Percentiles rank a stretch among this genome's conserved stretches.
These are phyloP conservation scores for Fusarium ramigenum DNA, from an alignment of 2,329 filamentous ascomycete genomes.

Conservation along the genomic window DNA sequence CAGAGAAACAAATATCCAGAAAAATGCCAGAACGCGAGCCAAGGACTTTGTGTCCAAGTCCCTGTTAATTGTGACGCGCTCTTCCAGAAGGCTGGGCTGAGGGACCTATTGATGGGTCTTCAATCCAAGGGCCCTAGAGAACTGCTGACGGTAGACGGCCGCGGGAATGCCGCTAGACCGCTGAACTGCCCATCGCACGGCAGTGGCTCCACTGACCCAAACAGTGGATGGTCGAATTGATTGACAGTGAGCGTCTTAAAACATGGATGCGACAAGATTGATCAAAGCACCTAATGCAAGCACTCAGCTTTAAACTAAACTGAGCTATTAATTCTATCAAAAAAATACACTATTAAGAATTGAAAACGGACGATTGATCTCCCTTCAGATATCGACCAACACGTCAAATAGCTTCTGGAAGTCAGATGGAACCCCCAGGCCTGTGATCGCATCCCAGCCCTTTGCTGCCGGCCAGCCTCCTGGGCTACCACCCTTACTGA, in stretches of 20 bases:
- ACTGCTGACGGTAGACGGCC: neutral
- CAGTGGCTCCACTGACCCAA: neutral
- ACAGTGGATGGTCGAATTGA: neutral
- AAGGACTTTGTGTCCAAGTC: neutral
- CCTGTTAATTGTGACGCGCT: slow-evolving; percentile 29
- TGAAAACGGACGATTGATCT: neutral
- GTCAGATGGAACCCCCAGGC: slow-evolving; percentile 58
- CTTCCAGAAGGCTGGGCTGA: slow-evolving; percentile 23
- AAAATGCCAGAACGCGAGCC: slow-evolving; percentile 13
- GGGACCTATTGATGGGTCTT: neutral
- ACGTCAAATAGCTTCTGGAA: slow-evolving; percentile 52
- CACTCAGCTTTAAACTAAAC: neutral
- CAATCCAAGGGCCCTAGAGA: neutral
- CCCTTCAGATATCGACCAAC: slow-evolving; percentile 39
- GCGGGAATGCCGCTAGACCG: slow-evolving; percentile 12
- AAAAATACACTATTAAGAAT: neutral
- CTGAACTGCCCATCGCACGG: slow-evolving; percentile 16
- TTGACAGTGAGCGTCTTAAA: neutral
- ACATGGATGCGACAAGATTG: neutral
- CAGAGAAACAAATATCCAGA: neutral
- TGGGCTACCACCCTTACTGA: slow-evolving; percentile 44
- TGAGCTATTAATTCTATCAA: neutral
- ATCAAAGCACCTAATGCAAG: neutral
- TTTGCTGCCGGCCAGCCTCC: slow-evolving; percentile 56
- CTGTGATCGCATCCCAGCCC: slow-evolving; percentile 61